Evolutionary conservation across 176 grass and related monocot species (phyloP).

Genomic region (Raddia distichophylla): DNA sequence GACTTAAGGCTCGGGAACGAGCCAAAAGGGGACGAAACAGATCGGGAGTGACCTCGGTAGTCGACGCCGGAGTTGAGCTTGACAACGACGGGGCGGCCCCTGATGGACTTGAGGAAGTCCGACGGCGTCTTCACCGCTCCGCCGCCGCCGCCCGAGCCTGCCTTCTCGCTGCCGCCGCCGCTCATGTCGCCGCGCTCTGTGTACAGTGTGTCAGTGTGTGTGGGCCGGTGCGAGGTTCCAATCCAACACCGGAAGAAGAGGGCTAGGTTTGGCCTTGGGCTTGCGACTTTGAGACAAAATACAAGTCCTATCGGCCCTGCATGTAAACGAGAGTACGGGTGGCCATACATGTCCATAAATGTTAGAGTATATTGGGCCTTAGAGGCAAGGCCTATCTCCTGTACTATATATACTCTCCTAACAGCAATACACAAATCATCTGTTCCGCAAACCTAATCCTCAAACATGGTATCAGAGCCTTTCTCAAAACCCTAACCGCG

Average conservation of each 20-base stretch:
- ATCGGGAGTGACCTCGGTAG: conserved; percentile 50
- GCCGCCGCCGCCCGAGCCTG: conserved; percentile 28
- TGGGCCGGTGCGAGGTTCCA: background rate
- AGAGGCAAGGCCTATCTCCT: too few relatives aligned
- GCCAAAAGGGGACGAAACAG: background rate
- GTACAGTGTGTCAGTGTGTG: background rate
- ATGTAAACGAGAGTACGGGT: too few relatives aligned
- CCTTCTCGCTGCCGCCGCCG: conserved; percentile 39
- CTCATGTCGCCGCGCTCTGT: conserved; percentile 43
- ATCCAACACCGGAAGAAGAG: background rate
- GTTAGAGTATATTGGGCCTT: too few relatives aligned
- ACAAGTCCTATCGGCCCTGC: too few relatives aligned
- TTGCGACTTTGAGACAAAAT: too few relatives aligned
- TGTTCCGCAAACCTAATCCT: too few relatives aligned
- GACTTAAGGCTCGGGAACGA: background rate
- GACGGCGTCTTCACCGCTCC: conserved; percentile 64
- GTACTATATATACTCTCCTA: too few relatives aligned
- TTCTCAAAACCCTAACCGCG: too few relatives aligned
- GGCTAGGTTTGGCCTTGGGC: too few relatives aligned
- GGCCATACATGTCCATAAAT: too few relatives aligned
- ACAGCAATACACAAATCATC: too few relatives aligned
- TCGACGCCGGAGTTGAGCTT: conserved; percentile 91
- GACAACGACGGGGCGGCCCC: conserved; percentile 73
- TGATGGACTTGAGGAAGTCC: conserved; percentile 78
- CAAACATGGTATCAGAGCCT: too few relatives aligned